These are phyloP conservation scores for Zarea fungicola DNA, from an alignment of 2,329 filamentous ascomycete species.

Conservation along the genomic window DNA sequence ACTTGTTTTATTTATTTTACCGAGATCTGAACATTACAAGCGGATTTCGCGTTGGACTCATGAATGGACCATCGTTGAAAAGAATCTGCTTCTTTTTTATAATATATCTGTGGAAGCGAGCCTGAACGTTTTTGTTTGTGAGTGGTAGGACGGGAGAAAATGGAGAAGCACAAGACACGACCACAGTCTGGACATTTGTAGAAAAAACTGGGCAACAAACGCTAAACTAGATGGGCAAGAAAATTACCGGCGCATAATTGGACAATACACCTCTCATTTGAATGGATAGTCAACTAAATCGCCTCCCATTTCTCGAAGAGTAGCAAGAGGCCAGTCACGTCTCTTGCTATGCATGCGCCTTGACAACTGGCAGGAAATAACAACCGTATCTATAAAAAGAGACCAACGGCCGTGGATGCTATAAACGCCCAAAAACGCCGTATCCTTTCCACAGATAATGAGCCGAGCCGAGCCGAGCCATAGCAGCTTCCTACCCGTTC, in stretches of 20 bases:
- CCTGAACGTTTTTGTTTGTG: not conserved
- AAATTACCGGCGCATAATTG: conserved; percentile 4
- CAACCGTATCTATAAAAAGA: too few species aligned
- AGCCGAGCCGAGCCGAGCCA: too few species aligned
- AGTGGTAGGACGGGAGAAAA: not conserved
- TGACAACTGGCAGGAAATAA: too few species aligned
- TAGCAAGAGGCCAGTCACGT: too few species aligned
- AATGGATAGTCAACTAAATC: too few species aligned
- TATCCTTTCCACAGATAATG: too few species aligned
- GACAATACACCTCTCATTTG: conserved; percentile 12
- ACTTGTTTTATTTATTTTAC: conserved; percentile 11
- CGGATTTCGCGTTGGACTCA: too few species aligned
- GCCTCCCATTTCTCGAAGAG: not conserved
- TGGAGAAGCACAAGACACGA: not conserved
- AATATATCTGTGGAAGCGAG: not conserved
- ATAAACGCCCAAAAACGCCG: conserved; percentile 6
- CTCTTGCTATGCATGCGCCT: too few species aligned
- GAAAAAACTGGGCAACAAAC: not conserved
- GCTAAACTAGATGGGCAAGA: conserved; percentile 5
- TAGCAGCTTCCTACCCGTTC: too few species aligned
- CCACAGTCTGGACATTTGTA: too few species aligned
- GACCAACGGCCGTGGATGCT: not conserved
- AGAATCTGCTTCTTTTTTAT: not conserved
- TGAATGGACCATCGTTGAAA: too few species aligned
- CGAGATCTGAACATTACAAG: not conserved